Evolutionary conservation across 257 asterid genomes (phyloP).

Genomic region (Cinchona pubescens): DNA sequence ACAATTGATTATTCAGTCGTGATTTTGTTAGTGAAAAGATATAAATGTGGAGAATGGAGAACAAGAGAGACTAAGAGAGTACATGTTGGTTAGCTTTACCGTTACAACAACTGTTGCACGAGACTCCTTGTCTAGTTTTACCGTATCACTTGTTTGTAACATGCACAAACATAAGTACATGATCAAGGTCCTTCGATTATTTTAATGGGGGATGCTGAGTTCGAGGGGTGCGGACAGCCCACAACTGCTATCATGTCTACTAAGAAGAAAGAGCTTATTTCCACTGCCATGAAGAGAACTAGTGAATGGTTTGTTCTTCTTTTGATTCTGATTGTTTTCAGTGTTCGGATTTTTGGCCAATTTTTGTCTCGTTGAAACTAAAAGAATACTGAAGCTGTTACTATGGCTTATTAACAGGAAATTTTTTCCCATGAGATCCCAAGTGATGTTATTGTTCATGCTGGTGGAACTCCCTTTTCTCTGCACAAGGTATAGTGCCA

Average conservation of each 20-base stretch:
- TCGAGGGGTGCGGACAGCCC: slow-evolving; percentile 24
- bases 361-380: neutral
- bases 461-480: slow-evolving; percentile 65
- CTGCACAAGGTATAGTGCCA: slow-evolving; percentile 63
- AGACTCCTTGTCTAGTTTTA: slow-evolving; percentile 16
- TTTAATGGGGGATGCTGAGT: slow-evolving; percentile 32
- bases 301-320: slow-evolving; percentile 63
- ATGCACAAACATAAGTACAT: slow-evolving; percentile 2
- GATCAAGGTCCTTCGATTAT: neutral
- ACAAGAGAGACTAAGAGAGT: slow-evolving; percentile 1
- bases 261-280: slow-evolving; percentile 64
- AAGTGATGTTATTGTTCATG: slow-evolving; percentile 65
- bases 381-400: slow-evolving; percentile 1
- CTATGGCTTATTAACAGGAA: slow-evolving; percentile 45
- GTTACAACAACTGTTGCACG: slow-evolving; percentile 13
- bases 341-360: neutral
- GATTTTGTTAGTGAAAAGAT: neutral
- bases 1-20: slow-evolving; percentile 2
- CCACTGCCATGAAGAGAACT: slow-evolving; percentile 79
- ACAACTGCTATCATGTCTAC: slow-evolving; percentile 36
- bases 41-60: neutral
- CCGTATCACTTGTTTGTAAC: neutral
- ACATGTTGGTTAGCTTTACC: neutral
- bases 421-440: slow-evolving; percentile 80
- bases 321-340: neutral